Evolutionary conservation across 768 basidiomycete species (phyloP).

Genomic region (Tulasnella sp.): DNA sequence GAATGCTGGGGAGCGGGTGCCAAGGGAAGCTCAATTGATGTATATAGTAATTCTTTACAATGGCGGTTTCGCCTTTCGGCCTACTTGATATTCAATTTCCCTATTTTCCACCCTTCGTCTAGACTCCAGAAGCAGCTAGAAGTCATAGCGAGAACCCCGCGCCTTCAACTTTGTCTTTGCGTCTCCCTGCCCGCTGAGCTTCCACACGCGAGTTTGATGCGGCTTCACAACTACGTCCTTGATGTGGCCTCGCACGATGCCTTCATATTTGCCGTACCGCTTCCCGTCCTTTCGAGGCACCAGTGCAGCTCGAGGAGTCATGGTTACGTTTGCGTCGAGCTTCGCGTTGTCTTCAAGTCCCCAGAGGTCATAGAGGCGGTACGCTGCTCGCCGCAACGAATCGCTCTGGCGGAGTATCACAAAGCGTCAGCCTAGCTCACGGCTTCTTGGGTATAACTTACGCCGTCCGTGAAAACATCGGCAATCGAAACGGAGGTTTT

Average conservation of each 20-base stretch:
- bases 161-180: neutral
- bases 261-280: constrained; percentile 2
- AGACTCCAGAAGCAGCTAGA: too few species aligned
- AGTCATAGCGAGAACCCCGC: neutral
- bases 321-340: neutral
- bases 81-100: too few species aligned
- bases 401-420: neutral
- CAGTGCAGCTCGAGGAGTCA: neutral
- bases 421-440: neutral
- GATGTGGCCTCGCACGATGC: constrained; percentile 8
- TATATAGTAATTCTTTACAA: too few species aligned
- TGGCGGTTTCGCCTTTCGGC: too few species aligned
- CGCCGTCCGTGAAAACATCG: constrained; percentile 29
- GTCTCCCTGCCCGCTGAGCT: neutral
- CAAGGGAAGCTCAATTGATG: too few species aligned
- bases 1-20: too few species aligned
- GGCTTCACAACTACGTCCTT: neutral
- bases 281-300: neutral
- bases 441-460: constrained; percentile 10
- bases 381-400: neutral
- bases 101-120: too few species aligned
- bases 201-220: constrained; percentile 7
- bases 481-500: constrained; percentile 22
- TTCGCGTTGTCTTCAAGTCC: constrained; percentile 25
- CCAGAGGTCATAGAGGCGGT: constrained; percentile 27